Percentiles rank a stretch among this genome's conserved stretches.
Conservation (phyloP, 768 basidiomycete species). For the Symmetrospora coprosmae region DNA sequence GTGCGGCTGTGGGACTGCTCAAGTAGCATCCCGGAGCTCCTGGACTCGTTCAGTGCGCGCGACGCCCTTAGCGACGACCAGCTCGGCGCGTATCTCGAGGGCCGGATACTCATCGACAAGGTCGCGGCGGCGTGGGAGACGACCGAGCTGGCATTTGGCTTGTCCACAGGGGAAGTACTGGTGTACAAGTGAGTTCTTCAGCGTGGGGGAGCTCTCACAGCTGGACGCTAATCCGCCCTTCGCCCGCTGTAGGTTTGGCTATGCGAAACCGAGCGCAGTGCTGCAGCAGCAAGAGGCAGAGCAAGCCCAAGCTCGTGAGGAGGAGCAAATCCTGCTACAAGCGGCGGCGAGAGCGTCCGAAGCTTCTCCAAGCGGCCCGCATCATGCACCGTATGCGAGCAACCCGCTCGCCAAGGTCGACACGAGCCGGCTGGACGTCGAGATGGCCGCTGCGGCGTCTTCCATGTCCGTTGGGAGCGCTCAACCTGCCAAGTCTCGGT, state of each 20-base stretch:
- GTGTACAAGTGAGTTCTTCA: conserved; percentile 34
- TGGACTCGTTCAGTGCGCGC: conserved; percentile 1
- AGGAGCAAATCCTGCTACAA: not conserved
- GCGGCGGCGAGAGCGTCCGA: not conserved
- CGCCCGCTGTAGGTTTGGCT: not conserved
- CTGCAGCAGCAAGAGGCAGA: not conserved
- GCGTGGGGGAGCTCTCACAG: too few species aligned
- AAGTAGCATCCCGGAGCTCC: conserved; percentile 46
- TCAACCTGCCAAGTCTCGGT: not conserved
- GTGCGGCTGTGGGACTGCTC: conserved; percentile 65
- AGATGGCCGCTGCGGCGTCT: not conserved
- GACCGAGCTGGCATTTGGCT: conserved; percentile 37
- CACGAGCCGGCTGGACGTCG: too few species aligned
- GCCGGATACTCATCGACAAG: conserved; percentile 32
- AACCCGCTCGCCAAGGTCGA: too few species aligned
- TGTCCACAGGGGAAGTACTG: conserved; percentile 39
- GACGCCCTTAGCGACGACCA: conserved; percentile 10
- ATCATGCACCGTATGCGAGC: not conserved
- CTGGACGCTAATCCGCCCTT: not conserved
- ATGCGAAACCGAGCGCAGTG: not conserved
- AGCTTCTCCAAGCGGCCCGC: too few species aligned
- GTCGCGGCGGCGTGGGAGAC: conserved; percentile 38
- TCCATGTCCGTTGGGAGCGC: not conserved
- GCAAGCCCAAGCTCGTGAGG: not conserved
- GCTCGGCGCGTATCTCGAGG: conserved; percentile 1